phyloP scores from a whole-genome alignment of 1,284 basidiomycete genomes.

The Vanrija sp. region DNA sequence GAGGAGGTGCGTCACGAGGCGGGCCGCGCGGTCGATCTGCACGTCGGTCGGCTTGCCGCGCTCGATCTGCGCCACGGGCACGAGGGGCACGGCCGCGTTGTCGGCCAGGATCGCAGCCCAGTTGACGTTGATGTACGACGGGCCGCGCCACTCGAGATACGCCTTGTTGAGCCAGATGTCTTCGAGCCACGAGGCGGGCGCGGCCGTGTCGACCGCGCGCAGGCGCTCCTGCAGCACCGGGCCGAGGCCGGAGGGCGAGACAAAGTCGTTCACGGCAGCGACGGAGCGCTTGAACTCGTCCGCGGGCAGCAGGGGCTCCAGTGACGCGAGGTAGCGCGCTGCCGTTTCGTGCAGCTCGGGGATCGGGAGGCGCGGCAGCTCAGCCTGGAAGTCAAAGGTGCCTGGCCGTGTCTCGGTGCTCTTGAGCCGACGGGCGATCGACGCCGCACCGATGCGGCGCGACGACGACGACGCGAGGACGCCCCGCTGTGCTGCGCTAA shows the following conservation, averaged over 20 bases:
- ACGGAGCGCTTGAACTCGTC: slow-evolving; percentile 3
- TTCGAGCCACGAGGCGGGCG: slow-evolving; percentile 13
- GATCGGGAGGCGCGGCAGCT: slow-evolving; percentile 12
- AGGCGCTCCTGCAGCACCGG: slow-evolving; percentile 11
- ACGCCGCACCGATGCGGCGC: too few species aligned
- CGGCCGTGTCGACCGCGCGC: slow-evolving; percentile 9
- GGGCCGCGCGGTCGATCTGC: slow-evolving; percentile 5
- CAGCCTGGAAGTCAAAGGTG: slow-evolving; percentile 8
- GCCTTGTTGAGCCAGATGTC: slow-evolving; percentile 17
- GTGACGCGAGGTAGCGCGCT: slow-evolving; percentile 5
- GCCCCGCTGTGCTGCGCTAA: too few species aligned
- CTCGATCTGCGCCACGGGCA: neutral
- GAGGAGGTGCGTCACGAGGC: slow-evolving; percentile 11
- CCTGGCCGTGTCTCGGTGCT: neutral
- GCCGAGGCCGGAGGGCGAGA: slow-evolving; percentile 1
- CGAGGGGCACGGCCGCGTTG: neutral
- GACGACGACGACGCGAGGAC: too few species aligned
- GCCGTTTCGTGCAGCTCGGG: slow-evolving; percentile 10
- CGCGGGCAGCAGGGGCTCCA: slow-evolving; percentile 4
- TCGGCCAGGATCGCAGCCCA: slow-evolving; percentile 12
- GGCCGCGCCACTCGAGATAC: slow-evolving; percentile 13
- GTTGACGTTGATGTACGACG: slow-evolving; percentile 15
- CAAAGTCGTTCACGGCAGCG: slow-evolving; percentile 4
- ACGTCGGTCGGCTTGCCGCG: slow-evolving; percentile 1
- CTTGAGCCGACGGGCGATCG: too few species aligned